Evolutionary conservation across 2,329 filamentous ascomycete genomes (phyloP), one percentile per base, ranked within the genome.

Genomic region (Colletotrichum coccodes): DNA sequence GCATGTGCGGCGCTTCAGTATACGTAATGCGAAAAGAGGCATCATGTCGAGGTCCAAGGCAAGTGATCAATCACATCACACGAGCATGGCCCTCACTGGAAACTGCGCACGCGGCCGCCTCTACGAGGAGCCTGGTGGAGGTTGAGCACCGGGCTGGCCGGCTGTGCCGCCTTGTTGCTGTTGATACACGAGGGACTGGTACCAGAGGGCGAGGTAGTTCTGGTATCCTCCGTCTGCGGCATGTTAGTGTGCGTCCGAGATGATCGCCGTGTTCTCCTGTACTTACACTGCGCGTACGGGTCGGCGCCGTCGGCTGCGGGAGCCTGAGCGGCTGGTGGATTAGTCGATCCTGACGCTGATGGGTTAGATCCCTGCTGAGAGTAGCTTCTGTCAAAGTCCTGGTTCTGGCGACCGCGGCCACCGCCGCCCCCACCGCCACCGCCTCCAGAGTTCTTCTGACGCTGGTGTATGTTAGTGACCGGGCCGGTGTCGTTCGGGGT

Each of bases 191-290:
- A 87, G 75, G 34, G 92, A 92, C 76, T 93, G 90, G 81, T 94
- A 95, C 93, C 93, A 96, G 74, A 95, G 85, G 46, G 91, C 89
- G 68, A 94, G 81, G 77, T 95, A 96, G 73, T 91, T 91, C 74
- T 94, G 88, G 79, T 95, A 95, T 70, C 93, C 93, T 72, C 93
- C 93, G 80, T 95, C 89, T 91, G 71, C 8, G n/a, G 28, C 16
- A 32, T n/a, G 60, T 77, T 71, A 78, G 78, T 73, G 70, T 71
- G 44, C 28, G 23, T 52, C 46, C 11, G 14, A 26, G 28, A 60
- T 36, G 30, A 14, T 12, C 18, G 21, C 26, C 11, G 36, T 14
- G n/a, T 9, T 44, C 28, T 14, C 23, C 61, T 63, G 65, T 11
- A 83, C 89, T 83, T 83, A 91, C 89, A 96, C 65, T 90, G 86